These are phyloP conservation scores for Cryptosporidium bovis DNA, from an alignment of 169 alveolate genomes.

Conservation along the genomic window DNA sequence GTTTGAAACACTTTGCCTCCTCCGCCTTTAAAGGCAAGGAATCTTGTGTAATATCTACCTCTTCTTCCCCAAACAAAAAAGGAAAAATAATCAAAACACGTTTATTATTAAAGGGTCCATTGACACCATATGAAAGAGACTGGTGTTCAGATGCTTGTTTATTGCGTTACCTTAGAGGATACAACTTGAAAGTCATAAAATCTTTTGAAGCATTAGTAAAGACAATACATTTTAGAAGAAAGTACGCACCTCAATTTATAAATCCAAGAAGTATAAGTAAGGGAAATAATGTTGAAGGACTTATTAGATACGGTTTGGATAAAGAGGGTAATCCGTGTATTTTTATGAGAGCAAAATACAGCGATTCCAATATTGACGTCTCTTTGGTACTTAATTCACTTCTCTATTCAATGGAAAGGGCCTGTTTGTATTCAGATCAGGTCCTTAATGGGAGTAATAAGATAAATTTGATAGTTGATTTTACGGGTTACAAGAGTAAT, in stretches of 20 bases:
- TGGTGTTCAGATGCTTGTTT: slow-evolving; percentile 71
- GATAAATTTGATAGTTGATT: slow-evolving; percentile 60
- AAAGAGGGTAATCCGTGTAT: slow-evolving; percentile 69
- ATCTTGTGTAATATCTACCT: slow-evolving; percentile 63
- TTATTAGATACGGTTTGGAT: slow-evolving; percentile 48
- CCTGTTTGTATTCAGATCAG: slow-evolving; percentile 63
- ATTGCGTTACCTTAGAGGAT: slow-evolving; percentile 65
- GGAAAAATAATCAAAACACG: slow-evolving; percentile 68
- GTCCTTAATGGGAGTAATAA: slow-evolving; percentile 22
- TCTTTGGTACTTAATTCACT: slow-evolving; percentile 61
- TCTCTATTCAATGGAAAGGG: slow-evolving; percentile 68
- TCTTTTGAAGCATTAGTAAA: slow-evolving; percentile 70
- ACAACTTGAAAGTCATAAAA: slow-evolving; percentile 53
- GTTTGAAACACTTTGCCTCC: slow-evolving; percentile 56
- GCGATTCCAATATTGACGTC: slow-evolving; percentile 56
- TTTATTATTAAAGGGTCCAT: slow-evolving; percentile 53
- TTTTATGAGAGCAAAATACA: slow-evolving; percentile 67
- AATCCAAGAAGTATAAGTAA: slow-evolving; percentile 54
- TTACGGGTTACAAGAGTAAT: slow-evolving; percentile 65
- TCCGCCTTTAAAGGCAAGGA: slow-evolving; percentile 55
- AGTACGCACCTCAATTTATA: slow-evolving; percentile 72
- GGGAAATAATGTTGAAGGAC: slow-evolving; percentile 63
- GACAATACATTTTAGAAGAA: slow-evolving; percentile 69
- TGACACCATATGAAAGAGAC: slow-evolving; percentile 51
- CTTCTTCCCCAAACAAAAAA: slow-evolving; percentile 57